Percentiles rank a stretch among this genome's conserved stretches.
These are phyloP conservation scores for Claviceps humidiphila DNA, from an alignment of 2,329 filamentous ascomycete species.

Conservation along the genomic window DNA sequence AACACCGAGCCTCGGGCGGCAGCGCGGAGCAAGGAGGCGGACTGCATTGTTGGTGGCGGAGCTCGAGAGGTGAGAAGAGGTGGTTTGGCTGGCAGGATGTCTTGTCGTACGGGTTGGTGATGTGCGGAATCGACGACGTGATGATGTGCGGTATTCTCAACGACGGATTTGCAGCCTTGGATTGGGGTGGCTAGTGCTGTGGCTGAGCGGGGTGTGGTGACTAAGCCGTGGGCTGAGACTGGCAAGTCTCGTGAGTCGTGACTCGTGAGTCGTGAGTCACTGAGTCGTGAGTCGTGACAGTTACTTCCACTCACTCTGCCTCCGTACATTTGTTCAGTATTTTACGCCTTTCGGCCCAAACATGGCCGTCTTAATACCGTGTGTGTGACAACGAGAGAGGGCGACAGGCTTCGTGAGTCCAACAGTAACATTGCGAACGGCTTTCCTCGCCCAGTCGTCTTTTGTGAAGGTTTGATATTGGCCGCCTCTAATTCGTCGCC, in stretches of 20 bases:
- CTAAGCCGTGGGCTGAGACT: conserved; percentile 17
- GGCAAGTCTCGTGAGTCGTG: neutral
- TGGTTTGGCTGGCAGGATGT: neutral
- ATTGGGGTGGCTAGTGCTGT: conserved; percentile 10
- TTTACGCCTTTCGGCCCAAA: too few relatives aligned
- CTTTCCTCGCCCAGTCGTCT: too few relatives aligned
- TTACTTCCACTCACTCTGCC: conserved; percentile 10
- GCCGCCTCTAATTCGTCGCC: too few relatives aligned
- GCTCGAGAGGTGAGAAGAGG: conserved; percentile 4
- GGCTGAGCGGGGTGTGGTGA: conserved; percentile 15
- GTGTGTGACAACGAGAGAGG: too few relatives aligned
- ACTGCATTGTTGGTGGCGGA: conserved; percentile 40
- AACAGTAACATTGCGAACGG: too few relatives aligned
- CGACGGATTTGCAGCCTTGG: conserved; percentile 15
- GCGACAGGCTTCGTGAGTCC: too few relatives aligned
- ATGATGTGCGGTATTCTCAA: conserved; percentile 11
- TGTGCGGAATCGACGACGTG: conserved; percentile 6
- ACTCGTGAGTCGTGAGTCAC: too few relatives aligned
- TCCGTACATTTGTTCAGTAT: too few relatives aligned
- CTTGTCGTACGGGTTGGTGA: neutral
- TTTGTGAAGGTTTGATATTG: too few relatives aligned
- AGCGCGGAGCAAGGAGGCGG: conserved; percentile 55
- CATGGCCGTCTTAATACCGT: too few relatives aligned
- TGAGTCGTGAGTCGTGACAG: neutral
- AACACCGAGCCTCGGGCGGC: conserved; percentile 56